Conservation (phyloP, 2,329 filamentous ascomycete species). For the Penicillium sp. region DNA sequence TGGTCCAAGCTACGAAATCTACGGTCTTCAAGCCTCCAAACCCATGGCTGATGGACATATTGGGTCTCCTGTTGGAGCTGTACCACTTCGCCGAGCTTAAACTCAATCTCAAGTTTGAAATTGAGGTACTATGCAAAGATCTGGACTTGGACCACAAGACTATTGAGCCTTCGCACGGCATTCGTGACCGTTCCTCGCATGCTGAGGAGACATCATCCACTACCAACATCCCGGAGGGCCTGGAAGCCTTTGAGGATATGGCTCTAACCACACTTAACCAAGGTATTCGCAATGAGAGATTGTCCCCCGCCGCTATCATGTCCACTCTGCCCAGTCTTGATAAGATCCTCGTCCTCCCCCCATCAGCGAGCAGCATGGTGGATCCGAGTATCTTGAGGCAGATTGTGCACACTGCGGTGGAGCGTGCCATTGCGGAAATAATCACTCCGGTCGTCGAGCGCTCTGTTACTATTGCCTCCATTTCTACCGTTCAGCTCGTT, state of each 20-base stretch:
- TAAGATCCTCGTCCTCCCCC: conserved; percentile 77
- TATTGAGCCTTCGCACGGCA: conserved; percentile 84
- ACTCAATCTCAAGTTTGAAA: conserved; percentile 97
- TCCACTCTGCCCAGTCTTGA: conserved; percentile 83
- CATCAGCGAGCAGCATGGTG: conserved; percentile 75
- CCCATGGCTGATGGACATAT: conserved; percentile 96
- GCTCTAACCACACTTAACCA: conserved; percentile 75
- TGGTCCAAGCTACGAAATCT: conserved; percentile 81
- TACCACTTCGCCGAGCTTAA: conserved; percentile 94
- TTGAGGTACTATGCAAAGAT: conserved; percentile 94
- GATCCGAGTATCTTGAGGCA: conserved; percentile 67
- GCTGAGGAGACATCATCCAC: conserved; percentile 61
- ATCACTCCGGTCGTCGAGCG: conserved; percentile 97
- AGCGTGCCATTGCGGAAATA: conserved; percentile 90
- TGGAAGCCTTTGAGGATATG: conserved; percentile 83
- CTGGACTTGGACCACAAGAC: conserved; percentile 89
- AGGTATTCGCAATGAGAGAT: conserved; percentile 68
- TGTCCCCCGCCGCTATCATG: conserved; percentile 77
- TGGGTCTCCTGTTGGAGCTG: conserved; percentile 86
- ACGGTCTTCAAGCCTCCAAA: conserved; percentile 93
- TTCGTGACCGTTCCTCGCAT: conserved; percentile 73
- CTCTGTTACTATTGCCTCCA: conserved; percentile 96
- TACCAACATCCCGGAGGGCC: conserved; percentile 65
- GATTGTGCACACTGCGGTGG: conserved; percentile 85
- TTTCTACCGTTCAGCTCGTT: conserved; percentile 93